phyloP scores from a whole-genome alignment of 2,329 filamentous ascomycete genomes.

The Arthrinium puccinioides region DNA sequence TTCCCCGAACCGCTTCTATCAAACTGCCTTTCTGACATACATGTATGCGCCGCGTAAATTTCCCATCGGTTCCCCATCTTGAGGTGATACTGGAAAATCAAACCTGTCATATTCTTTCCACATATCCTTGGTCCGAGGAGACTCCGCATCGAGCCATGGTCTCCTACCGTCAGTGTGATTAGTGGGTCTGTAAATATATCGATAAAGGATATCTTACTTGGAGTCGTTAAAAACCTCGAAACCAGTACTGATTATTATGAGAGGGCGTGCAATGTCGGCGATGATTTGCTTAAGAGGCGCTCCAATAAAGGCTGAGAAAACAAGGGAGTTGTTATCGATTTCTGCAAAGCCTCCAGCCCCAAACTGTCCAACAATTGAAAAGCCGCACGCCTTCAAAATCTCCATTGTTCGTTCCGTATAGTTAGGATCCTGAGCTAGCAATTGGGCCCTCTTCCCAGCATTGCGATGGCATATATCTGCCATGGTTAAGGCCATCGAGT shows the following conservation, averaged over 20 bases:
- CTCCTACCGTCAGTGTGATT: slow-evolving; percentile 7
- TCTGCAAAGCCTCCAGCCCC: slow-evolving; percentile 26
- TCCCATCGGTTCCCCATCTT: not conserved
- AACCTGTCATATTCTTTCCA: slow-evolving; percentile 11
- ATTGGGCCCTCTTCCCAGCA: slow-evolving; percentile 4
- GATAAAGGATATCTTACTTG: not conserved
- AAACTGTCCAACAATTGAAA: slow-evolving; percentile 15
- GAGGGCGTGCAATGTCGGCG: slow-evolving; percentile 28
- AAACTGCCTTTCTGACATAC: not conserved
- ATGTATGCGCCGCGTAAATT: not conserved
- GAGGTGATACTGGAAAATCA: not conserved
- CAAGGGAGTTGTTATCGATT: slow-evolving; percentile 26
- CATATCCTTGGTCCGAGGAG: slow-evolving; percentile 15
- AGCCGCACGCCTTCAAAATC: slow-evolving; percentile 13
- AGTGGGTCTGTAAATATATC: slow-evolving; percentile 7
- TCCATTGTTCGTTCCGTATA: slow-evolving; percentile 12
- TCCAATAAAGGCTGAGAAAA: slow-evolving; percentile 25
- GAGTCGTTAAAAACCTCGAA: slow-evolving; percentile 2
- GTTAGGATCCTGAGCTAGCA: slow-evolving; percentile 18
- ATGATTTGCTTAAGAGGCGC: slow-evolving; percentile 29
- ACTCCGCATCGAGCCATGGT: slow-evolving; percentile 11
- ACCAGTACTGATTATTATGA: slow-evolving; percentile 5
- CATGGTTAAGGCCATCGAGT: slow-evolving; percentile 16
- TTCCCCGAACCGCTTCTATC: too few species aligned
- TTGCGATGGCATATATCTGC: slow-evolving; percentile 9